Evolutionary conservation across 2,329 filamentous ascomycete genomes (phyloP), one percentile per base, ranked within the genome.

Genomic region (Huntiella savannae): DNA sequence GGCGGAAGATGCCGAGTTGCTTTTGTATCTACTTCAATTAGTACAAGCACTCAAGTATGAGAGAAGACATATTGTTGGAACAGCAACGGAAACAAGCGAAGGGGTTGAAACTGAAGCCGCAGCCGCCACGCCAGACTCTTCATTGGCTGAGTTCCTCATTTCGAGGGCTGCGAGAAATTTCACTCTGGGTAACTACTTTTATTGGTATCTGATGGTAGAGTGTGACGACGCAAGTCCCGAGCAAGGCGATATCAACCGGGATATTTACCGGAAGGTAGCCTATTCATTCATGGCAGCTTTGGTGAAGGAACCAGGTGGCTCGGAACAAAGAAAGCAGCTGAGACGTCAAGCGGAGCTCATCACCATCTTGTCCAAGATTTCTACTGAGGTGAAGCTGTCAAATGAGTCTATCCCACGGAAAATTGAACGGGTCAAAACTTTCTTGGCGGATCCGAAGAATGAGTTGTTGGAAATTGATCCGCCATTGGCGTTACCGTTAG

Each of bases 131-230:
- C 22, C 22, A 15, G 81, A 91, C 55, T 94, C 87, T 0, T 94
- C 87, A 0, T 67, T 98, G 4, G 88, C 87, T 2, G 76, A 75
- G 17, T 98, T 98, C 57, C 68, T 98, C 3, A 91, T 98, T 47
- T 76, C 82, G 1, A 75, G 91, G 33, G 92, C 91, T 3, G 81
- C 83, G 11, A 77, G 79, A 51, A 96, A 93, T 57, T 83, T 95
- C 56, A 79, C 82, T 50, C 71, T 98, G 1, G 91, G 88, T 28
- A 98, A 93, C 58, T 94, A 92, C 62, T 75, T 98, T 46, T 84
- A 95, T 60, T 98, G 91, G 91, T 98, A 96, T 60, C 70, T 98
- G 2, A 95, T 95, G 78, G 91, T 98, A 1, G 92, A 98, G 62
- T 92, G 87, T 54, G 85, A 92, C 54, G 88, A 95, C 58, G 68